These are phyloP conservation scores for Globisporangium mamillatum DNA, from an alignment of 352 stramenopile genomes.

Conservation along the genomic window DNA sequence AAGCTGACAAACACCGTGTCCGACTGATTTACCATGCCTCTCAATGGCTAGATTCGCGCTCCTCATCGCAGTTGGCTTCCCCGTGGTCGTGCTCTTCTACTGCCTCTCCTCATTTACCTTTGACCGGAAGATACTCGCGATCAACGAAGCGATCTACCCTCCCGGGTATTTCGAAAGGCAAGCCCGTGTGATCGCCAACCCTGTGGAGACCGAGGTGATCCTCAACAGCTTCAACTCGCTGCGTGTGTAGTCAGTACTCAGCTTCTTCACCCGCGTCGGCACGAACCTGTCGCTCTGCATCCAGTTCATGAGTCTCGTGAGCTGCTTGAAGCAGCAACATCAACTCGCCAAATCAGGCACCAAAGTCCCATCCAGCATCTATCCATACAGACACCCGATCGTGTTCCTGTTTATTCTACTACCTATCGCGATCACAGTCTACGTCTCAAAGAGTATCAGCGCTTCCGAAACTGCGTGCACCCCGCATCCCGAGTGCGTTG, in stretches of 20 bases:
- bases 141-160: constrained; percentile 24
- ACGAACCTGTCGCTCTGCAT: neutral
- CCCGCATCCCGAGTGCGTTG: constrained; percentile 11
- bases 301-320: neutral
- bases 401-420: constrained; percentile 3
- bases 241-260: neutral
- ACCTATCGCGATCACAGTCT: neutral
- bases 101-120: constrained; percentile 26
- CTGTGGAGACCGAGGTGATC: neutral
- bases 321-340: neutral
- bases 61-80: constrained; percentile 27
- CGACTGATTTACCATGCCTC: neutral
- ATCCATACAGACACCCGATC: constrained; percentile 13
- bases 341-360: neutral
- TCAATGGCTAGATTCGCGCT: constrained; percentile 8
- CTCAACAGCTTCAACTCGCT: neutral
- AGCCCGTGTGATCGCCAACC: constrained; percentile 12
- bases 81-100: constrained; percentile 26
- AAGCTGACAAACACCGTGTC: neutral
- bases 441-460: constrained; percentile 6
- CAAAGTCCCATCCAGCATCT: neutral
- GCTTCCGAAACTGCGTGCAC: neutral
- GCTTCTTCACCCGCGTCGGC: neutral
- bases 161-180: constrained; percentile 12
- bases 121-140: constrained; percentile 18